Conservation (phyloP, 106 monocot species). For the Hemerocallis citrina region DNA sequence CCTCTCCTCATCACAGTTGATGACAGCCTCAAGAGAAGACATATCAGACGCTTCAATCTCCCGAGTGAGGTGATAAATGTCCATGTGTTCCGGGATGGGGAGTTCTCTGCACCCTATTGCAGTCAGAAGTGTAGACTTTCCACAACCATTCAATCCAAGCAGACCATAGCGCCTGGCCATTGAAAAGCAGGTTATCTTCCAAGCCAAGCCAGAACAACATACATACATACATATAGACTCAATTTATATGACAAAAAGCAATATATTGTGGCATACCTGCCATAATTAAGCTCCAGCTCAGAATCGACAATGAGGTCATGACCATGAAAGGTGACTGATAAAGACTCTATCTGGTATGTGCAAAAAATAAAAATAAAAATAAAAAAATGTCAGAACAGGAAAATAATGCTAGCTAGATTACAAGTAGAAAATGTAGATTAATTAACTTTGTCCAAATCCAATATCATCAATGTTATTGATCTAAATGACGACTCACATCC, state of each 20-base stretch:
- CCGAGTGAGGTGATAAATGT: conserved; percentile 75
- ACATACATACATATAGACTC: background rate
- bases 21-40: conserved; percentile 84
- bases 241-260: background rate
- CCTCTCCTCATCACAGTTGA: conserved; percentile 92
- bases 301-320: conserved; percentile 97
- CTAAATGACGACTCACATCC: too few relatives aligned
- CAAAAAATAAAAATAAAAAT: too few relatives aligned
- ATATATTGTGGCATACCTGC: conserved; percentile 88
- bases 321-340: conserved; percentile 93
- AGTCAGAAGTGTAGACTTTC: conserved; percentile 85
- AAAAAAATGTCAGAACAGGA: background rate
- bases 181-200: background rate
- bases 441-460: too few relatives aligned
- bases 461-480: too few relatives aligned
- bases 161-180: conserved; percentile 76
- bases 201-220: background rate
- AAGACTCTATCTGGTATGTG: conserved; percentile 71
- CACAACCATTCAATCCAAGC: conserved; percentile 97
- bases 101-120: conserved; percentile 81
- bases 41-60: conserved; percentile 99
- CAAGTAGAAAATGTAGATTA: too few relatives aligned
- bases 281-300: conserved; percentile 93
- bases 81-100: conserved; percentile 97
- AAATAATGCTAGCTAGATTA: too few relatives aligned